These are phyloP conservation scores for Xylaria sp. DNA, from an alignment of 2,329 filamentous ascomycete genomes.

Conservation along the genomic window DNA sequence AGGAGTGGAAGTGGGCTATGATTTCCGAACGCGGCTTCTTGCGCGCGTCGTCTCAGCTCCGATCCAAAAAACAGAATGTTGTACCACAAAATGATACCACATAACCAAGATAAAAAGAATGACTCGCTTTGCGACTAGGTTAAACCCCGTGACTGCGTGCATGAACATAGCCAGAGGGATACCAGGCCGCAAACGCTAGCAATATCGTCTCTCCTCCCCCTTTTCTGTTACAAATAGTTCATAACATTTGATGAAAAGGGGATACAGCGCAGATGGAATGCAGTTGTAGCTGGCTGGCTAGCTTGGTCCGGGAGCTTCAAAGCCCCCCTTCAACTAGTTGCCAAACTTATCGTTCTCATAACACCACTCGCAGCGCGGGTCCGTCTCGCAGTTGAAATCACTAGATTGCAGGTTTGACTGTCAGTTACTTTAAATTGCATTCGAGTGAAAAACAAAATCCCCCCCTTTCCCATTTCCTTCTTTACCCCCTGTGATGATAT, in stretches of 20 bases:
- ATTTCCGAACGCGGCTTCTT: constrained; percentile 5
- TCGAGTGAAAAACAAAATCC: not conserved
- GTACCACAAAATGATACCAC: constrained; percentile 23
- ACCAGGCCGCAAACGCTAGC: not conserved
- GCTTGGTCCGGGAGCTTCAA: not conserved
- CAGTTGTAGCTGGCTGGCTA: not conserved
- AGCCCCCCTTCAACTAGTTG: not conserved
- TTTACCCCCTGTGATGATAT: not conserved
- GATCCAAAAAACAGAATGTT: not conserved
- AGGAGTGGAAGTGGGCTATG: constrained; percentile 12
- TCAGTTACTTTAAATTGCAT: not conserved
- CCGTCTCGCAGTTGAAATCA: constrained; percentile 46
- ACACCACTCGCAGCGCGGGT: constrained; percentile 48
- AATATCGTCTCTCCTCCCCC: not conserved
- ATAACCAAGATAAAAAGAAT: not conserved
- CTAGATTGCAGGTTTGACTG: constrained; percentile 22
- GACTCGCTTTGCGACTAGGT: not conserved
- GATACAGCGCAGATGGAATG: not conserved
- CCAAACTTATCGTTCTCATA: constrained; percentile 38
- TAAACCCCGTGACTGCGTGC: not conserved
- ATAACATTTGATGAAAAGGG: not conserved
- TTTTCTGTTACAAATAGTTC: not conserved
- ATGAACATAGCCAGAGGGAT: not conserved
- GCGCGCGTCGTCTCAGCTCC: constrained; percentile 2
- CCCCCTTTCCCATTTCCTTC: too few relatives aligned